A percentile compares a stretch with the other conserved stretches of the same genome.
phyloP scores from a whole-genome alignment of 345 rosid species.

The Camelina hispida region DNA sequence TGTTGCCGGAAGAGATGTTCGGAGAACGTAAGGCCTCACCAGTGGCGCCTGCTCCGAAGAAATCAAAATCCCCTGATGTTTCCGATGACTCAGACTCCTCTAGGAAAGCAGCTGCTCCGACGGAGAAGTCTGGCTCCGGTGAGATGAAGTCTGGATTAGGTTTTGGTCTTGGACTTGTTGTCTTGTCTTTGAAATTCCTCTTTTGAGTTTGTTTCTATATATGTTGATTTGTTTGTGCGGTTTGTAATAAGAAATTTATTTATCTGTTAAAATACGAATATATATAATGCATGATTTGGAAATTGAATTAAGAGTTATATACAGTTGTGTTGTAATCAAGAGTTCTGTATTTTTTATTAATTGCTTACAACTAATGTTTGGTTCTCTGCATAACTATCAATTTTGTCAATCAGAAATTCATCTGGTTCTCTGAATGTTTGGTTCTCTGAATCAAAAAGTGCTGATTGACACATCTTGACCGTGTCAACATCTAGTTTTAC shows the following conservation, averaged over 20 bases:
- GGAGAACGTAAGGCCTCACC: constrained; percentile 50
- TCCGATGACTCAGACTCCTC: constrained; percentile 24
- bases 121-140: constrained; percentile 42
- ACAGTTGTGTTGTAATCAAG: background rate
- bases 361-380: no score
- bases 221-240: constrained; percentile 10
- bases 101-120: constrained; percentile 42
- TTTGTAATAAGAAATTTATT: constrained; percentile 21
- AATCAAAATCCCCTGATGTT: constrained; percentile 26
- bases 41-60: constrained; percentile 47
- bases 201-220: constrained; percentile 37
- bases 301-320: background rate
- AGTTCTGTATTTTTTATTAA: background rate
- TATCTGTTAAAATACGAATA: background rate
- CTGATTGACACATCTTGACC: no score
- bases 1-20: constrained; percentile 68
- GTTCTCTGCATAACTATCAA: no score
- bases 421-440: no score
- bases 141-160: constrained; percentile 50
- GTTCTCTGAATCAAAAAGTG: background rate
- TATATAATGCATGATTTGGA: constrained; percentile 8
- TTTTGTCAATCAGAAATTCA: no score
- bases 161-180: constrained; percentile 54
- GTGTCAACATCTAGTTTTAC: background rate
- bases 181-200: constrained; percentile 56